Evolutionary conservation across 495 filamentous ascomycete genomes (phyloP), one percentile per base, ranked within the genome.

Genomic region (Xylaria curta): DNA sequence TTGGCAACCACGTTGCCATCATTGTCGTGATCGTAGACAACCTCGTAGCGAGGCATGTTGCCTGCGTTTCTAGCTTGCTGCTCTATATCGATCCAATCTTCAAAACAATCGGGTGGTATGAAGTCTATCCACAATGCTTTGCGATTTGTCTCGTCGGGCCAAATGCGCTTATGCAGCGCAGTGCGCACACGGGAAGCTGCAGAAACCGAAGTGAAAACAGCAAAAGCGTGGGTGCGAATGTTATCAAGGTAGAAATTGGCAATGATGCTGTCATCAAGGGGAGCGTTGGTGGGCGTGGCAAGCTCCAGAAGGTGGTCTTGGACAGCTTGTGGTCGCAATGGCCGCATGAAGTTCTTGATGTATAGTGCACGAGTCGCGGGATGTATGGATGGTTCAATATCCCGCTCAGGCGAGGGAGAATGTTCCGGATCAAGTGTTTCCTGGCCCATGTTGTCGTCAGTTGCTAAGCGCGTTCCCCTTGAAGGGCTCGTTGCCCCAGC

Each of bases 111-210:
- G 67, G 92, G 88, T 0, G 96, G 96, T 7, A 98, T 87, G 78
- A 97, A 99, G 74, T 99, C 96, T 4, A 91, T 93, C 88, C 92
- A 97, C 5, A 99, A 87, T 3, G 87, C 87, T 79, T 96, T 95
- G 49, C 96, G 89, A 58, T 91, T 91, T 62, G 90, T 88, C 80
- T 98, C 96, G 49, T 93, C 88, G 1, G 96, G 96, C 93, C 94
- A 99, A 49, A 94, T 85, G 4, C 86, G 87, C 51, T 87, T 87
- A 77, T 99, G 96, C 8, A 99, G 81, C 10, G 88, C 87, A 0
- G 89, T 87, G 42, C 96, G 91, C 21, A 93, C 95, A 13, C 95
- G 87, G 7, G 91, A 90, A 17, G 96, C 96, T 5, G 92, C 90
- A 2, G 90, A 82, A 40, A 90, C 80, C 67, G 81, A 89, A 31